Conservation (phyloP, 2,329 filamentous ascomycete genomes). For the Neopestalotiopsis rosae region DNA sequence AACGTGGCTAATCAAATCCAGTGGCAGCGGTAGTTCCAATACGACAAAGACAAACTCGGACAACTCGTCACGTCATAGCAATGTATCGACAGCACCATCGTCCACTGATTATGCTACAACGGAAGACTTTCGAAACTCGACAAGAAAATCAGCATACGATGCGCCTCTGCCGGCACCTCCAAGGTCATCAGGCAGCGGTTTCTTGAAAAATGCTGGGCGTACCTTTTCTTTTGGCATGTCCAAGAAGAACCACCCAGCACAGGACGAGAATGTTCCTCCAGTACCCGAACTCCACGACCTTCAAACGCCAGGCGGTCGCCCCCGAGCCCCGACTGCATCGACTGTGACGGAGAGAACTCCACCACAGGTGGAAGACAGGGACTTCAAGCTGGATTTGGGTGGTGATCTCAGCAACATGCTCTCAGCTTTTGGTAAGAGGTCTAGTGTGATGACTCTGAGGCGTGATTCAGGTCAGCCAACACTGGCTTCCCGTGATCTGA, state of each 20-base stretch:
- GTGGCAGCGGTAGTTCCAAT: constrained; percentile 65
- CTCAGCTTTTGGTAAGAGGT: constrained; percentile 59
- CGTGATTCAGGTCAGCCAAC: constrained; percentile 43
- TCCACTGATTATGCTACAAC: constrained; percentile 52
- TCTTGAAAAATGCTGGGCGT: constrained; percentile 60
- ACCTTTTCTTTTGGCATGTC: constrained; percentile 65
- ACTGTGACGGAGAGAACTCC: constrained; percentile 60
- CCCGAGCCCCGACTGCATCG: constrained; percentile 58
- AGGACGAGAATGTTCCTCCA: constrained; percentile 44
- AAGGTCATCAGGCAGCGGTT: constrained; percentile 56
- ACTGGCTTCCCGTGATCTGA: constrained; percentile 48
- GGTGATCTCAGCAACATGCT: constrained; percentile 65
- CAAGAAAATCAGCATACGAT: constrained; percentile 44
- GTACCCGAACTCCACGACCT: constrained; percentile 35
- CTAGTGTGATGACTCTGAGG: constrained; percentile 54
- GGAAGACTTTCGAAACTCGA: constrained; percentile 45
- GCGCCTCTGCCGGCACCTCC: constrained; percentile 46
- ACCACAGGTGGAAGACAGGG: constrained; percentile 51
- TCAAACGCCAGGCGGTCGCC: constrained; percentile 40
- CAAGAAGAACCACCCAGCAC: constrained; percentile 52
- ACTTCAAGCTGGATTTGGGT: constrained; percentile 57
- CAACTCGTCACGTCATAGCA: constrained; percentile 66
- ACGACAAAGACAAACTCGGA: constrained; percentile 66
- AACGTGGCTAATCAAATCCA: constrained; percentile 42
- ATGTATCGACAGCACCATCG: constrained; percentile 65